Percentiles rank a stretch among this genome's conserved stretches.
Conservation (phyloP, 495 filamentous ascomycete species). For the Xylaria sp. region DNA sequence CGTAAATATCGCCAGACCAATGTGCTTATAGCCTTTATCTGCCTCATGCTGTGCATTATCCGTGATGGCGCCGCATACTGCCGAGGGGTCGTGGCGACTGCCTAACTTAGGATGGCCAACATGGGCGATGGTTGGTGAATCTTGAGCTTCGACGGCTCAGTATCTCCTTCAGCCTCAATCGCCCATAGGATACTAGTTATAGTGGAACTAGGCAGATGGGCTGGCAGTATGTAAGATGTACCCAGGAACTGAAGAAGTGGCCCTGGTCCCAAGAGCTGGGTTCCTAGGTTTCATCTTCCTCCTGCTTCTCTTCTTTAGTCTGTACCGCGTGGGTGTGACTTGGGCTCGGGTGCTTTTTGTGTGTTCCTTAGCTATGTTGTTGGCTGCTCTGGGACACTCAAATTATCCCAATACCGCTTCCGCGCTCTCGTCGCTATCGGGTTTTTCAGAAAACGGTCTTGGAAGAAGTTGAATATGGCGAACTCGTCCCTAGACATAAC, state of each 20-base stretch:
- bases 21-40: not conserved
- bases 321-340: not conserved
- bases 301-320: not conserved
- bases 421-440: constrained; percentile 51
- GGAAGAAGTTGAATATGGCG: constrained; percentile 79
- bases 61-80: not conserved
- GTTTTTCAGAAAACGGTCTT: constrained; percentile 59
- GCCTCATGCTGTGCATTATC: not conserved
- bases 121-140: not conserved
- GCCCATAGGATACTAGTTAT: not conserved
- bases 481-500: constrained; percentile 75
- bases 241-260: not conserved
- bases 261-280: not conserved
- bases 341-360: not conserved
- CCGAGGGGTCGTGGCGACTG: not conserved
- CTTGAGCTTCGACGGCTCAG: not conserved
- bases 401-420: constrained; percentile 58
- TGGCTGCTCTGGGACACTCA: not conserved
- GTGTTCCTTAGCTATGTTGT: not conserved
- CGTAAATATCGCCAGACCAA: not conserved
- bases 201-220: not conserved
- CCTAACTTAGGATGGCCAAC: not conserved
- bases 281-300: not conserved
- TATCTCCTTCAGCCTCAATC: not conserved
- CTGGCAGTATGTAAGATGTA: not conserved